Base-by-base conservation (phyloP, 2,329 filamentous ascomycete species). In the Microascus cirrosus region DNA sequence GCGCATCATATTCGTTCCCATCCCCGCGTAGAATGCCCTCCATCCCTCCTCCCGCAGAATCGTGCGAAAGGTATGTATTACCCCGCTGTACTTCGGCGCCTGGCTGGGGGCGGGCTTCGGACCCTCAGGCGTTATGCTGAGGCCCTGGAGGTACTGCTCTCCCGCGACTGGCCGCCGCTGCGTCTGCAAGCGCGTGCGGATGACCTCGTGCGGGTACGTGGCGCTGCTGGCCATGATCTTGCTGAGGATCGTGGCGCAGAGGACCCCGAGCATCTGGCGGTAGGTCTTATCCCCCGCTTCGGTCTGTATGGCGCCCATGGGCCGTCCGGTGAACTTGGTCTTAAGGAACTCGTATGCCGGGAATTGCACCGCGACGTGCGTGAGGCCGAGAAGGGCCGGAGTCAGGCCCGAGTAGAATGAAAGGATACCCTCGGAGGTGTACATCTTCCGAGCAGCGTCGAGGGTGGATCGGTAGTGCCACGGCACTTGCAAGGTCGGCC, bases 1-100 rank as follows among this genome's bases (percentile, higher is more conserved):
- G 59, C 94, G 83, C 78, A 97, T 90, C 84, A 99, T 89, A 73
- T 99, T 99, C 54, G 93, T 96, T 42, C 94, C 94, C 78, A 99
- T 90, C 39, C 94, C 94, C 25, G 92, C 93, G 70, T 99, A 99
- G 66, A 99, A 97, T 3, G 93, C 93, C 61, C 88, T 81, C 92
- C 93, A 96, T 7, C 94, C 94, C 71, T 99, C 94, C 71, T 99
- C 94, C 36, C 76, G 77, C 42, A 96, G 74, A 61, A 99, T 97
- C 2, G 86, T 92, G 61, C 85, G 83, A 70, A 87, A 93, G 0
- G 93, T 96, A 67, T 81, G 85, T 52, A 92, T 71, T 36, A 96
- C 82, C 52, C 94, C 94, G 62, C 77, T 81, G 69, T 99, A 97
- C 64, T 80, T 83, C 58, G 77, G 74, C 13, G 67, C 65, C 13